Percentiles rank a stretch among this genome's conserved stretches.
These are phyloP conservation scores for Zelopaecilomyces penicillatus DNA, from an alignment of 2,329 filamentous ascomycete genomes.

Conservation along the genomic window DNA sequence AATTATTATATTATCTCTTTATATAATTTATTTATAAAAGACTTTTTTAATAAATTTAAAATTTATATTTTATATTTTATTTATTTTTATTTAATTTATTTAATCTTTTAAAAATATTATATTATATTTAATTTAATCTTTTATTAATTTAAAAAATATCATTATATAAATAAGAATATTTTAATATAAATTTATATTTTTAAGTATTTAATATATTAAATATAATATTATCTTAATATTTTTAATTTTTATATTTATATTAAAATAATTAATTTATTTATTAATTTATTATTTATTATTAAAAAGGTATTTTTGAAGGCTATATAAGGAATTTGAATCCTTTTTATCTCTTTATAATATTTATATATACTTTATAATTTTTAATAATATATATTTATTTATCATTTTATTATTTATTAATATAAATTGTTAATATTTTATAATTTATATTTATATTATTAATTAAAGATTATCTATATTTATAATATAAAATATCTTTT, in stretches of 20 bases:
- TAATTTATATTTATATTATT: conserved; percentile 1
- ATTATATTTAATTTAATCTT: neutral
- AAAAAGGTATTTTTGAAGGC: neutral
- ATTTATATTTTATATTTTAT: neutral
- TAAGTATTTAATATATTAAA: too few relatives aligned
- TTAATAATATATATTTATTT: conserved; percentile 4
- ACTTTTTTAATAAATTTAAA: neutral
- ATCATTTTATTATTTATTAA: conserved; percentile 1
- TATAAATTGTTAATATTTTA: neutral
- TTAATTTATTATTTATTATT: neutral
- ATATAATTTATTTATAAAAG: neutral
- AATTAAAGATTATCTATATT: too few relatives aligned
- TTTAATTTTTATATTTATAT: conserved; percentile 1
- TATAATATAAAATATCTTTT: too few relatives aligned
- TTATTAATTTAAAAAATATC: neutral
- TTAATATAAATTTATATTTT: conserved; percentile 4
- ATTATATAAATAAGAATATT: neutral
- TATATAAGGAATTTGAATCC: neutral
- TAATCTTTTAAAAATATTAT: neutral
- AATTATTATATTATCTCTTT: neutral
- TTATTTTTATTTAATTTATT: neutral
- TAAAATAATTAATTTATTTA: neutral
- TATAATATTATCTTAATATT: too few relatives aligned
- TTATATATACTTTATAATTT: conserved; percentile 1
- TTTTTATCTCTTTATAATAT: conserved; percentile 1